These are phyloP conservation scores for Daldinia vernicosa DNA, from an alignment of 495 filamentous ascomycete species.

Conservation along the genomic window DNA sequence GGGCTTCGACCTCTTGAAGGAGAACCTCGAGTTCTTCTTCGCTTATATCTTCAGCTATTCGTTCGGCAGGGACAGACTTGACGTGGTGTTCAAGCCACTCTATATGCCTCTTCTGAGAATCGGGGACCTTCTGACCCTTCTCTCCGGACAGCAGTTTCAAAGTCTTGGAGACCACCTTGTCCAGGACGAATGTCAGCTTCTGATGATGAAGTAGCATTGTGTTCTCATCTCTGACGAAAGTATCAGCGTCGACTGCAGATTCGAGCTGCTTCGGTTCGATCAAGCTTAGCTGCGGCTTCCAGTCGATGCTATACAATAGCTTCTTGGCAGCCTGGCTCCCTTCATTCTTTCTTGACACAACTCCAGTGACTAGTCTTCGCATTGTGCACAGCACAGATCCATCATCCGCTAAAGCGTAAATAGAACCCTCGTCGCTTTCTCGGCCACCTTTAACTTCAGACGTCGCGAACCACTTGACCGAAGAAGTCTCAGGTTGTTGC, in stretches of 20 bases:
- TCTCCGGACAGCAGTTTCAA: constrained; percentile 25
- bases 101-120: constrained; percentile 33
- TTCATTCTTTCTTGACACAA: constrained; percentile 27
- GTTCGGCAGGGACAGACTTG: not conserved
- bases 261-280: constrained; percentile 35
- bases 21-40: constrained; percentile 29
- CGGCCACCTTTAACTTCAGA: constrained; percentile 4
- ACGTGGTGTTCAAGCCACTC: constrained; percentile 43
- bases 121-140: constrained; percentile 14
- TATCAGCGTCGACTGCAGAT: constrained; percentile 24
- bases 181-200: constrained; percentile 28
- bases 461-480: constrained; percentile 30
- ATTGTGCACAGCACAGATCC: constrained; percentile 42
- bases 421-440: constrained; percentile 29
- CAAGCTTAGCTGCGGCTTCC: constrained; percentile 48
- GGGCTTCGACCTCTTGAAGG: constrained; percentile 28
- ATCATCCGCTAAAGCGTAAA: constrained; percentile 45
- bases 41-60: constrained; percentile 16
- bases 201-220: constrained; percentile 23
- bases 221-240: constrained; percentile 27
- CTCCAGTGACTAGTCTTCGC: constrained; percentile 24
- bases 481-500: constrained; percentile 38
- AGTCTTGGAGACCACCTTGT: constrained; percentile 26
- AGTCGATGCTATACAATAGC: constrained; percentile 44
- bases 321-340: constrained; percentile 22